Conservation (phyloP, 2,329 filamentous ascomycete genomes). For the Parastagonospora avenae region DNA sequence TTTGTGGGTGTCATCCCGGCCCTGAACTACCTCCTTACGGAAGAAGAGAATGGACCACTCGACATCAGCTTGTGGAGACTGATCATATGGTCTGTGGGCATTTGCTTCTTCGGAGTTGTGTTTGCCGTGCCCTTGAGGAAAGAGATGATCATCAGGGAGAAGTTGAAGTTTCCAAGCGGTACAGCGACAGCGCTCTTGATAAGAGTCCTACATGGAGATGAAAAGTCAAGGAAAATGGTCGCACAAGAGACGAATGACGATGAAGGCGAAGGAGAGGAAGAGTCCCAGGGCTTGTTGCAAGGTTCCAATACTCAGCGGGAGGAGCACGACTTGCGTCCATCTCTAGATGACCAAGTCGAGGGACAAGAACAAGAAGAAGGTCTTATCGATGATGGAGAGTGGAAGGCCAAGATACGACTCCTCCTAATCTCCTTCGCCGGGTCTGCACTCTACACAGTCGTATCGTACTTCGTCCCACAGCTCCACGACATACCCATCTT, state of each 20-base stretch:
- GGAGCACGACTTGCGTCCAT: conserved; percentile 25
- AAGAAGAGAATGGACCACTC: conserved; percentile 79
- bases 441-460: conserved; percentile 70
- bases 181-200: conserved; percentile 96
- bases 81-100: conserved; percentile 86
- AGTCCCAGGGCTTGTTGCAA: conserved; percentile 44
- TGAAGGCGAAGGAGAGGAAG: conserved; percentile 30
- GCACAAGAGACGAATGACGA: conserved; percentile 4
- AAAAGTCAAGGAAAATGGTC: conserved; percentile 22
- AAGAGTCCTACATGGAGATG: conserved; percentile 76
- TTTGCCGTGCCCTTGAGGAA: conserved; percentile 90
- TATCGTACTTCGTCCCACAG: conserved; percentile 87
- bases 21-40: conserved; percentile 80
- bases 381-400: conserved; percentile 53
- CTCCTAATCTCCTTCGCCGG: conserved; percentile 64
- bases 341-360: conserved; percentile 18
- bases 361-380: conserved; percentile 28
- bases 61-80: conserved; percentile 75
- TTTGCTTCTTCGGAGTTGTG: conserved; percentile 96
- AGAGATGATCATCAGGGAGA: conserved; percentile 91
- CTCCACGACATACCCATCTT: conserved; percentile 87
- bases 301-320: conserved; percentile 21
- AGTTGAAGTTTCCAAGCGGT: conserved; percentile 91
- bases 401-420: conserved; percentile 66
- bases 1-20: conserved; percentile 96